These are phyloP conservation scores for Funneliformis geosporum DNA, from an alignment of 192 early-diverging fungal species.

Conservation along the genomic window DNA sequence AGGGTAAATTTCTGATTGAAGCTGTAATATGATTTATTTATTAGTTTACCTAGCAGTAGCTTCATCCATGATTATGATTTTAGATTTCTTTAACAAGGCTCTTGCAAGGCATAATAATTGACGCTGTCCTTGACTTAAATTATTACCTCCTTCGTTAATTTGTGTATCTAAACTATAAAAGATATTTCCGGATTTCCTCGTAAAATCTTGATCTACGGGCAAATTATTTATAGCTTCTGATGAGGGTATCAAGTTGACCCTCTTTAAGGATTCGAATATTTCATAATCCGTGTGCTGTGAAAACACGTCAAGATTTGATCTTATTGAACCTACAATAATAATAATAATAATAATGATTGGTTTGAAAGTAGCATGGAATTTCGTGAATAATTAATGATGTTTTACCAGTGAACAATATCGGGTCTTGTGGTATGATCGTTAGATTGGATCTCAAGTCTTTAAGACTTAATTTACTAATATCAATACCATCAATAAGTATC, in stretches of 20 bases:
- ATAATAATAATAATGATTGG: not conserved
- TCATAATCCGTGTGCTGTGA: conserved; percentile 61
- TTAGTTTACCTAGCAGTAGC: conserved; percentile 45
- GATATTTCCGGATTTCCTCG: conserved; percentile 36
- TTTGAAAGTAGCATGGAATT: not conserved
- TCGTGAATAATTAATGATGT: not conserved
- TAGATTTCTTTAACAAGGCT: conserved; percentile 70
- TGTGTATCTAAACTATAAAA: conserved; percentile 53
- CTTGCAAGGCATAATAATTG: conserved; percentile 85
- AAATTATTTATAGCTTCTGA: conserved; percentile 28
- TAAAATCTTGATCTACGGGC: conserved; percentile 26
- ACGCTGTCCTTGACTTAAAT: conserved; percentile 81
- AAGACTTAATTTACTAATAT: conserved; percentile 73
- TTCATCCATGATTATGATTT: conserved; percentile 55
- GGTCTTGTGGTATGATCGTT: conserved; percentile 81
- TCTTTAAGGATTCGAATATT: conserved; percentile 66
- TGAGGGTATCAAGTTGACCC: conserved; percentile 57
- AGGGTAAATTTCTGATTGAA: not conserved
- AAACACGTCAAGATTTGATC: conserved; percentile 83
- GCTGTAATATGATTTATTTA: not conserved
- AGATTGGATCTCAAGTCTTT: conserved; percentile 69
- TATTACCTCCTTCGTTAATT: conserved; percentile 71
- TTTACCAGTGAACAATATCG: conserved; percentile 56
- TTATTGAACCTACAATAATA: conserved; percentile 52
- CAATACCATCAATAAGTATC: conserved; percentile 76